These are phyloP conservation scores for Calocybe gangraenosa DNA, from an alignment of 768 basidiomycete genomes.

Conservation along the genomic window DNA sequence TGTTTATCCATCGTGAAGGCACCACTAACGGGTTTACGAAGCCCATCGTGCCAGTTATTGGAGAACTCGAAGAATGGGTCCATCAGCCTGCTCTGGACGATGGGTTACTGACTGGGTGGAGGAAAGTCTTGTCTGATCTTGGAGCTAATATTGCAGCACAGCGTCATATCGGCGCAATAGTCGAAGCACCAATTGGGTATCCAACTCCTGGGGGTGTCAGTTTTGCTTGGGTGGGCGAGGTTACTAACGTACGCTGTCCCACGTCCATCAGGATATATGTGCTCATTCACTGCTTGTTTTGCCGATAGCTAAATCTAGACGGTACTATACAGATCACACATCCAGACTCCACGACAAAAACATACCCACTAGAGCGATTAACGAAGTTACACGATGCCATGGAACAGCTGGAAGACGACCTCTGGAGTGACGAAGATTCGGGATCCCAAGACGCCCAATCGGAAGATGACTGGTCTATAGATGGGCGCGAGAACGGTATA, in stretches of 20 bases:
- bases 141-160: constrained; percentile 53
- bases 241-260: constrained; percentile 52
- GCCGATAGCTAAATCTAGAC: constrained; percentile 58
- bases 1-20: constrained; percentile 70
- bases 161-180: constrained; percentile 32
- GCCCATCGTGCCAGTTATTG: constrained; percentile 78
- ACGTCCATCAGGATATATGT: constrained; percentile 22
- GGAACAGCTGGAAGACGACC: constrained; percentile 72
- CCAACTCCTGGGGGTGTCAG: constrained; percentile 34
- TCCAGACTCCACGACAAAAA: constrained; percentile 45
- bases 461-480: constrained; percentile 41
- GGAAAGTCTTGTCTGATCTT: constrained; percentile 65
- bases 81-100: constrained; percentile 51
- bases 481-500: constrained; percentile 32
- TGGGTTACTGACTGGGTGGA: constrained; percentile 63
- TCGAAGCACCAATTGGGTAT: constrained; percentile 39
- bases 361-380: constrained; percentile 62
- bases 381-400: constrained; percentile 78
- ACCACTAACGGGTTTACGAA: constrained; percentile 66
- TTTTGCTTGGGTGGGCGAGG: constrained; percentile 85
- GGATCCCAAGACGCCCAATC: constrained; percentile 38
- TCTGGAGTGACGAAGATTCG: constrained; percentile 51
- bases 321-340: constrained; percentile 72
- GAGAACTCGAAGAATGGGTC: constrained; percentile 81
- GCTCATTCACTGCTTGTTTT: too few relatives aligned